Evolutionary conservation across 2,329 filamentous ascomycete species (phyloP), one percentile per base, ranked within the genome.

Genomic region (Pseudogymnoascus sp.): DNA sequence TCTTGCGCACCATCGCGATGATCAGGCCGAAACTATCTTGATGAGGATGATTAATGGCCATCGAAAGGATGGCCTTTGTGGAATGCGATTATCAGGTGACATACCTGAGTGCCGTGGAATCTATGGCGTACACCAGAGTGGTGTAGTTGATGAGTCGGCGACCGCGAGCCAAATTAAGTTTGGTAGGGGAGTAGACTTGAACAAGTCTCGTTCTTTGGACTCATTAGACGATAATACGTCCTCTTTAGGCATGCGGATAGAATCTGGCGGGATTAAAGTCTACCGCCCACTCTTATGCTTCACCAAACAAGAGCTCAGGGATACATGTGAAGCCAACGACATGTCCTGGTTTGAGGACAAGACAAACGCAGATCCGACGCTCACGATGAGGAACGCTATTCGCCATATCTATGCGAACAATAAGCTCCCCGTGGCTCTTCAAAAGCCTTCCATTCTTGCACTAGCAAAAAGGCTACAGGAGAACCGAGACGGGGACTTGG

Each of bases 1-100:
- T 40, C 77, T 95, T 28, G 94, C 88, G 3, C 94, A 99, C 72
- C 94, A 99, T 73, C 79, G 83, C 66, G 92, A 97, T 70, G 94
- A 99, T 70, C 91, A 94, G 71, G 89, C 92, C 63, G 94, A 99
- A 76, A 97, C 92, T 0, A 81, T 95, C 3, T 76, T 97, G 59
- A 89, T 92, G 86, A 84, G 94, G 44, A 75, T 97, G 37, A 75
- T 87, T 7, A 78, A 79, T 2, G 86, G 87, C 0, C 88, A 91
- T 69, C 77, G 82, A 2, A 83, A 84, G n/a, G 77, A 82, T n/a
- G 92, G 90, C 0, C 77, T 96, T 31, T 78, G 80, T 14, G 91
- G 89, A 3, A 94, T 96, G 69, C 81, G 80, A 8, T 69, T 78
- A 2, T 78, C 82, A 16, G 79, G 82, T 28, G 82, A 84, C 50